A percentile compares a stretch with the other conserved stretches of the same genome.
These are phyloP conservation scores for Botrytis cinerea DNA, from an alignment of 2,329 filamentous ascomycete species.

Conservation along the genomic window DNA sequence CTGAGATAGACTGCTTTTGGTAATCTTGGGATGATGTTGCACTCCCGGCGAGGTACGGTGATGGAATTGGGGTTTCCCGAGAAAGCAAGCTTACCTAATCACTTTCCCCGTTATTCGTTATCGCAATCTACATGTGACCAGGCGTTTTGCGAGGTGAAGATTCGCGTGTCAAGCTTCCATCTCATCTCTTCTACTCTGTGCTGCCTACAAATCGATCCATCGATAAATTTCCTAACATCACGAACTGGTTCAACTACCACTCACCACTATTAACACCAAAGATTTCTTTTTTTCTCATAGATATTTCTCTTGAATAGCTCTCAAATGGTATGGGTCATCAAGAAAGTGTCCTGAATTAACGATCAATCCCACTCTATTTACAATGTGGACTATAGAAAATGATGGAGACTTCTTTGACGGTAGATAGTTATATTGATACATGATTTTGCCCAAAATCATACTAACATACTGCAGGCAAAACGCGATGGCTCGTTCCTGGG, in stretches of 20 bases:
- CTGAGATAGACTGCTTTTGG: background rate
- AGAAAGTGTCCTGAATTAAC: background rate
- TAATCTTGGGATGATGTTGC: rapidly evolving
- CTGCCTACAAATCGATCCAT: background rate
- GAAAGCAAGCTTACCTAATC: background rate
- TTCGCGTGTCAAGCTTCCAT: conserved; percentile 8
- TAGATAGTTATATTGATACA: background rate
- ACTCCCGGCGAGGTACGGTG: background rate
- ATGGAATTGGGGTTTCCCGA: rapidly evolving
- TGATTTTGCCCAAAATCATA: background rate
- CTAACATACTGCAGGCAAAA: conserved; percentile 54
- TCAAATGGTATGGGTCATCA: background rate
- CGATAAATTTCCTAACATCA: background rate
- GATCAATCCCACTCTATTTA: background rate
- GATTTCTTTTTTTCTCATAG: too few species aligned
- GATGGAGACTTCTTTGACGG: conserved; percentile 12
- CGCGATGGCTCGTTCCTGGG: conserved; percentile 82
- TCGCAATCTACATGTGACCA: conserved; percentile 17
- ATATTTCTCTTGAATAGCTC: background rate
- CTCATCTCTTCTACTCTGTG: background rate
- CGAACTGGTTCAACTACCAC: background rate
- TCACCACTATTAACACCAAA: background rate
- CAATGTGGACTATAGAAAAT: conserved; percentile 13
- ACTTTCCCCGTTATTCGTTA: background rate
- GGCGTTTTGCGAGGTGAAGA: background rate